Conservation (phyloP, 768 basidiomycete genomes). For the Leccinum variicolor region DNA sequence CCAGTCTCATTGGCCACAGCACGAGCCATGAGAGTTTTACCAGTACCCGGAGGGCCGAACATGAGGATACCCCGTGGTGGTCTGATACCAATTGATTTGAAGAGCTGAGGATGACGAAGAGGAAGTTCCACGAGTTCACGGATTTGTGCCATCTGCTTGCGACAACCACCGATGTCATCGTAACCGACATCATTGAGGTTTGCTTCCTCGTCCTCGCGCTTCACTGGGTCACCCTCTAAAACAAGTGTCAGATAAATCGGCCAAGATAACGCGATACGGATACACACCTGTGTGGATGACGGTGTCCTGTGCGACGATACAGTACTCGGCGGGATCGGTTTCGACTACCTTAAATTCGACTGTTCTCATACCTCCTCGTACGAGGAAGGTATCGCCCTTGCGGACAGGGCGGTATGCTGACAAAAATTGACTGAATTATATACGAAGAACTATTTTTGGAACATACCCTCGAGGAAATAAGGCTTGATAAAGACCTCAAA, state of each 20-base stretch:
- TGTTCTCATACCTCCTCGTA: conserved; percentile 96
- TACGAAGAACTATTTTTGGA: not conserved
- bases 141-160: conserved; percentile 99
- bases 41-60: conserved; percentile 98
- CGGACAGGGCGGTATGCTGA: conserved; percentile 90
- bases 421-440: conserved; percentile 5
- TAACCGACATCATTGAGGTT: conserved; percentile 97
- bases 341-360: conserved; percentile 99
- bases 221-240: conserved; percentile 95
- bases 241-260: conserved; percentile 4
- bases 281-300: conserved; percentile 83
- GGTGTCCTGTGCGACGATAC: conserved; percentile 98
- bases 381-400: conserved; percentile 99
- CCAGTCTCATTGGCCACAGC: conserved; percentile 99
- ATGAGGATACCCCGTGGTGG: conserved; percentile 98
- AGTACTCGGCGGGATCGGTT: conserved; percentile 96
- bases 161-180: conserved; percentile 98
- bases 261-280: not conserved
- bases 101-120: conserved; percentile 96
- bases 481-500: conserved; percentile 99
- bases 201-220: conserved; percentile 97
- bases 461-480: conserved; percentile 92
- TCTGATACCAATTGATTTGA: conserved; percentile 99
- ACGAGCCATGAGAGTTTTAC: conserved; percentile 99
- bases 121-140: conserved; percentile 98